Percentiles rank a stretch among this genome's conserved stretches.
Conservation (phyloP, 129 eudicot genomes). For the Flaveria bidentis region DNA sequence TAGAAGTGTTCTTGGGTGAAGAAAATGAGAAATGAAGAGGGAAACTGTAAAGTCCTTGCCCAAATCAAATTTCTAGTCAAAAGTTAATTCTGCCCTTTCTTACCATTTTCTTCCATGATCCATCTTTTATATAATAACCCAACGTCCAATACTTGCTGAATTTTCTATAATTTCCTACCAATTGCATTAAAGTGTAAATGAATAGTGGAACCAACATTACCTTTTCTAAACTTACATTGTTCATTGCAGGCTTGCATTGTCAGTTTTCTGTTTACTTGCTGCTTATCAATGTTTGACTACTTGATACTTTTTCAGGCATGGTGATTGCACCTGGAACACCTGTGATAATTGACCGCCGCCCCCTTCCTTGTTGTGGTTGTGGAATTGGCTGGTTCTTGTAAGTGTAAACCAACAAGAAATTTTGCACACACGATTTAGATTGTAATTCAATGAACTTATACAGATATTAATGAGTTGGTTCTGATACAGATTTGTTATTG, state of each 20-base stretch:
- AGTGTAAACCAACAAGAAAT: constrained; percentile 32
- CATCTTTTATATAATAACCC: not conserved
- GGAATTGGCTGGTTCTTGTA: constrained; percentile 94
- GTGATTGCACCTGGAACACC: constrained; percentile 57
- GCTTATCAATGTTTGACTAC: not conserved
- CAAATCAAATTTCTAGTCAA: not conserved
- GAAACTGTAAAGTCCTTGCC: not conserved
- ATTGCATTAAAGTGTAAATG: not conserved
- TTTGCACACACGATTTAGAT: not conserved
- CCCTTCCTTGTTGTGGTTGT: constrained; percentile 83
- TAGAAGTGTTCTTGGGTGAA: not conserved
- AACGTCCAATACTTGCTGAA: not conserved
- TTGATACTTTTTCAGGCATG: constrained; percentile 48
- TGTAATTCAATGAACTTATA: not conserved
- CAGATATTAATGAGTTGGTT: constrained; percentile 10
- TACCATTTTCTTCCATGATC: not conserved
- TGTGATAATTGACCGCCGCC: constrained; percentile 40
- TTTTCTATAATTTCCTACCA: not conserved
- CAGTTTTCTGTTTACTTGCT: not conserved
- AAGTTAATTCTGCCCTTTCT: not conserved
- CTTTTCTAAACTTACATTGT: not conserved
- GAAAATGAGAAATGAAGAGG: not conserved
- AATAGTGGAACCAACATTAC: not conserved
- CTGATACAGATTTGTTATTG: constrained; percentile 65
- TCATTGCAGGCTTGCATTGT: not conserved